These are phyloP conservation scores for Podospora fimiseda DNA, from an alignment of 495 filamentous ascomycete species.

Conservation along the genomic window DNA sequence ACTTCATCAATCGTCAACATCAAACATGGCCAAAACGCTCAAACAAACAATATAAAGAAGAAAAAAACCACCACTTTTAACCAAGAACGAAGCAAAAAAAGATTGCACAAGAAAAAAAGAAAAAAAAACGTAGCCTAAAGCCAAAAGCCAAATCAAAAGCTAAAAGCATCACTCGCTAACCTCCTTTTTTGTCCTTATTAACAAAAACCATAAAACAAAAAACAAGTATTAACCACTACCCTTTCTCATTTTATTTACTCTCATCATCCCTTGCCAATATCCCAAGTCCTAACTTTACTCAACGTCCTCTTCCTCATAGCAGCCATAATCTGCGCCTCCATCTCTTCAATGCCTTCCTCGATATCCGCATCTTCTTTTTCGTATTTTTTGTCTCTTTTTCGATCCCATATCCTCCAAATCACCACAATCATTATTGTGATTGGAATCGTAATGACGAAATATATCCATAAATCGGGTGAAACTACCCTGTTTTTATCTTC, in stretches of 20 bases:
- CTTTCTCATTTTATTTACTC: background rate
- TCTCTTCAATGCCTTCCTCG: conserved; percentile 45
- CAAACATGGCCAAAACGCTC: no score
- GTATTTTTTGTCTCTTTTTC: conserved; percentile 37
- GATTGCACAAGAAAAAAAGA: background rate
- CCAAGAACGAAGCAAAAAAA: background rate
- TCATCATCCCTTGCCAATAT: conserved; percentile 6
- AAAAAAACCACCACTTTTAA: no score
- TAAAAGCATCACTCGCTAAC: no score
- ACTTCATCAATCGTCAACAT: no score
- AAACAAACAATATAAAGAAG: no score
- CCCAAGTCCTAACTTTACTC: conserved; percentile 46
- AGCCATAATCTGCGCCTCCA: conserved; percentile 49
- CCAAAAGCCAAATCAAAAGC: no score
- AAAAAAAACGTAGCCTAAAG: no score
- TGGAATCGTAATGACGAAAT: conserved; percentile 48
- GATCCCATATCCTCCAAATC: conserved; percentile 43
- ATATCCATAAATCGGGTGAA: conserved; percentile 46
- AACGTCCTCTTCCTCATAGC: conserved; percentile 48
- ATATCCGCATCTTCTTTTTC: conserved; percentile 41
- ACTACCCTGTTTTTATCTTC: conserved; percentile 19
- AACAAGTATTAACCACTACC: no score
- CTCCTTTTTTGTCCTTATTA: no score
- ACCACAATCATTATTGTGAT: conserved; percentile 41
- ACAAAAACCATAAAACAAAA: no score